Conservation (phyloP, 2,329 filamentous ascomycete genomes). For the Fusarium mundagurra region DNA sequence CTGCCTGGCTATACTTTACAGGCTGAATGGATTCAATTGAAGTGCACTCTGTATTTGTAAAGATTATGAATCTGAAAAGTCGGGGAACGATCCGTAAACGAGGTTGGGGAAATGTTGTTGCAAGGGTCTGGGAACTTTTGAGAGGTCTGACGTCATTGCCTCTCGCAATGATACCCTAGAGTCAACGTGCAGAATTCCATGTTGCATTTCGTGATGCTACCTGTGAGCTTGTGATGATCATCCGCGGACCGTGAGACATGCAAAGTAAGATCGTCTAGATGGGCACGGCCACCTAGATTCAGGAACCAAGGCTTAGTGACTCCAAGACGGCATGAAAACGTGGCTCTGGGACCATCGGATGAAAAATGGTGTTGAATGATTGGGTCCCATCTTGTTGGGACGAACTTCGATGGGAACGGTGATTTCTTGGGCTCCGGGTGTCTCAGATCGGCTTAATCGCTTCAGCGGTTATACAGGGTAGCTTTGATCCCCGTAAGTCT, state of each 20-base stretch:
- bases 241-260: neutral
- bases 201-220: constrained; percentile 9
- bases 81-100: neutral
- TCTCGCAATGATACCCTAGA: neutral
- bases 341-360: neutral
- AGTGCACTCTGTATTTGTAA: neutral
- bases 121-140: constrained; percentile 1
- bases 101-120: constrained; percentile 5
- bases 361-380: neutral
- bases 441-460: fast-evolving
- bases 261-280: neutral
- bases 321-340: neutral
- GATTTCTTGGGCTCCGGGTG: no score
- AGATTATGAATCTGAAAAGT: neutral
- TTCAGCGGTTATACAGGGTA: neutral
- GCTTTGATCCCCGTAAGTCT: neutral
- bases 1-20: neutral
- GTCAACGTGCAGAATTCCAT: neutral
- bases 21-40: neutral
- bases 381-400: neutral
- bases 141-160: constrained; percentile 17
- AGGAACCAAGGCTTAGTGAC: neutral
- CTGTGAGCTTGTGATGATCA: neutral
- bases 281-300: neutral
- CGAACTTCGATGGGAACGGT: neutral